Conservation (phyloP, 805 yeast species). For the Candida broadrunensis region DNA sequence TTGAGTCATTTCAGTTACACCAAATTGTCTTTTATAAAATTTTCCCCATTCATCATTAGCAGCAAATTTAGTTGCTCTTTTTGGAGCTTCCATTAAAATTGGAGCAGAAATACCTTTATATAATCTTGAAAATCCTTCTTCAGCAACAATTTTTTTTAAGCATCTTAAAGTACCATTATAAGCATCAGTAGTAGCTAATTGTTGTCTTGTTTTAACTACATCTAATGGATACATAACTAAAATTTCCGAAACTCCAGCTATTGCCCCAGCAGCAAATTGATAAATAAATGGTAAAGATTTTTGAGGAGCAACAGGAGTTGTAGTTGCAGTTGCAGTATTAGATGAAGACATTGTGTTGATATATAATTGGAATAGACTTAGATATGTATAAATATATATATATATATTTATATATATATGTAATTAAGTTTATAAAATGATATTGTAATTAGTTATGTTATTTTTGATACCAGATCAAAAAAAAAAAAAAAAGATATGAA, state of each 20-base stretch:
- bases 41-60: slow-evolving; percentile 97
- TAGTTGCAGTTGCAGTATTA: neutral
- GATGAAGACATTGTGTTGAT: slow-evolving; percentile 5
- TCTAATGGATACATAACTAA: slow-evolving; percentile 95
- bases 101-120: slow-evolving; percentile 97
- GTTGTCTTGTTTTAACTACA: slow-evolving; percentile 95
- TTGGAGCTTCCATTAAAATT: slow-evolving; percentile 98
- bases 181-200: slow-evolving; percentile 60
- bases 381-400: too few relatives aligned
- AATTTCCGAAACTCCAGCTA: slow-evolving; percentile 97
- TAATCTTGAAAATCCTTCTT: slow-evolving; percentile 79
- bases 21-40: slow-evolving; percentile 70
- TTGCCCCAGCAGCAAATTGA: slow-evolving; percentile 89
- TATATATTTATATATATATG: too few relatives aligned
- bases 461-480: neutral
- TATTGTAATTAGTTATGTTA: neutral
- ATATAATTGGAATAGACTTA: neutral
- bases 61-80: slow-evolving; percentile 97
- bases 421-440: too few relatives aligned
- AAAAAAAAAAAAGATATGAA: too few relatives aligned
- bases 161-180: slow-evolving; percentile 86
- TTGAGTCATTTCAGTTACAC: slow-evolving; percentile 68
- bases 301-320: slow-evolving; percentile 9
- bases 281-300: slow-evolving; percentile 73
- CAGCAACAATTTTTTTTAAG: slow-evolving; percentile 73